Base-by-base conservation (phyloP, 495 filamentous ascomycete species). In the Trichocladium uniseriatum region DNA sequence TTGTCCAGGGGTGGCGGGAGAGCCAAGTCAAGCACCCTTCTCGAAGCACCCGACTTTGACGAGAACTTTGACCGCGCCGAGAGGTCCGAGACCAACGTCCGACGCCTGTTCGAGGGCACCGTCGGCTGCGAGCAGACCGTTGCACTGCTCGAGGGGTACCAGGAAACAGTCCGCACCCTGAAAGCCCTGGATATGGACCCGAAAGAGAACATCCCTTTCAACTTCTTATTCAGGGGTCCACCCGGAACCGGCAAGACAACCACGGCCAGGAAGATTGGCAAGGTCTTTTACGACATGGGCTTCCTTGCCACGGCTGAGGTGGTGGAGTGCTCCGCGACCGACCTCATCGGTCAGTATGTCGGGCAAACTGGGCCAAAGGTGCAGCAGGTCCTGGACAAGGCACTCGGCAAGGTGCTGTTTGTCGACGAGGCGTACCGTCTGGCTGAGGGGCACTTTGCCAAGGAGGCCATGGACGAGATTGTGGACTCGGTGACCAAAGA, bases 391-490 rank as follows among this genome's bases (percentile, higher is more conserved):
- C 63, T 88, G 0, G 79, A 85, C 35, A 71, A 69, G 28, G 77
- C 75, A 0, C 70, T 81, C 0, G 82, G 82, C 1, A 76, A 74
- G 43, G 76, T 86, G 1, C 70, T 86, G 1, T 80, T 83, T 44
- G 66, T 86, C n/a, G 81, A 84, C 46, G 82, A 86, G 51, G 82
- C 82, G 0, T 83, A 84, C 52, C 69, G 79, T 0, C 71, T 86
- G 16, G 66, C 66, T 1, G 70, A 76, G 9, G 79, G 74, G 0
- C 56, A 65, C 2, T 88, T 80, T 52, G 82, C 78, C 0, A 77
- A 78, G 43, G 86, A 88, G 58, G 86, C 84, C 0, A 79, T 87
- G 59, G 78, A 87, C 39, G 84, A 89, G 66, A 65, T 90, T 9
- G 80, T 86, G 0, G 81, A 87, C 61, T 78, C 70, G 36, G 66